These are phyloP conservation scores for Acer yangbiense DNA, from an alignment of 345 rosid genomes.

Conservation along the genomic window DNA sequence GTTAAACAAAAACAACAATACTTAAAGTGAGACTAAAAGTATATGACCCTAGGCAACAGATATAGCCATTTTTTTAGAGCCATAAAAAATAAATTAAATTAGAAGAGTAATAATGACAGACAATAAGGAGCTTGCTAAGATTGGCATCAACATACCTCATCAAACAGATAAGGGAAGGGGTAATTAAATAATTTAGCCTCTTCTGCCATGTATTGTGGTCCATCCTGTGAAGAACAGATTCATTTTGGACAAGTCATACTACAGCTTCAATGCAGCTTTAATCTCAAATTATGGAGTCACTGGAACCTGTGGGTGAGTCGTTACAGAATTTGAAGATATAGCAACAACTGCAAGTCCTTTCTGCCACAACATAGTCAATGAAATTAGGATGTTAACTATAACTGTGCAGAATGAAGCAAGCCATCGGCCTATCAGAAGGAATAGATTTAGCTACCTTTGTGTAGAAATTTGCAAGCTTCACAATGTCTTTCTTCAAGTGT, in stretches of 20 bases:
- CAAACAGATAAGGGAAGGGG: conserved; percentile 86
- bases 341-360: conserved; percentile 93
- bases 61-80: not conserved
- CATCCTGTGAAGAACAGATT: conserved; percentile 66
- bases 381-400: conserved; percentile 6
- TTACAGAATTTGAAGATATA: conserved; percentile 80
- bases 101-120: not conserved
- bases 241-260: conserved; percentile 23
- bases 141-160: conserved; percentile 51
- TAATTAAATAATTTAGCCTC: conserved; percentile 68
- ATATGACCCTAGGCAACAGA: not conserved
- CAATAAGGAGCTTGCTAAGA: not conserved
- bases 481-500: conserved; percentile 81
- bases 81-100: not conserved
- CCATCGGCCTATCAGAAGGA: conserved; percentile 1
- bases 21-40: not conserved
- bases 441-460: conserved; percentile 52
- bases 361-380: conserved; percentile 40
- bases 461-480: conserved; percentile 75
- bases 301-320: conserved; percentile 87
- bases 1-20: not conserved
- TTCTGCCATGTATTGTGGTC: conserved; percentile 87
- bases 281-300: conserved; percentile 36
- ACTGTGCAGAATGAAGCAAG: conserved; percentile 10
- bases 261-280: conserved; percentile 29